Percentiles rank a stretch among this genome's conserved stretches.
These are phyloP conservation scores for Dendrocalamus latiflorus DNA, from an alignment of 202 grass and related monocot genomes.

Conservation along the genomic window DNA sequence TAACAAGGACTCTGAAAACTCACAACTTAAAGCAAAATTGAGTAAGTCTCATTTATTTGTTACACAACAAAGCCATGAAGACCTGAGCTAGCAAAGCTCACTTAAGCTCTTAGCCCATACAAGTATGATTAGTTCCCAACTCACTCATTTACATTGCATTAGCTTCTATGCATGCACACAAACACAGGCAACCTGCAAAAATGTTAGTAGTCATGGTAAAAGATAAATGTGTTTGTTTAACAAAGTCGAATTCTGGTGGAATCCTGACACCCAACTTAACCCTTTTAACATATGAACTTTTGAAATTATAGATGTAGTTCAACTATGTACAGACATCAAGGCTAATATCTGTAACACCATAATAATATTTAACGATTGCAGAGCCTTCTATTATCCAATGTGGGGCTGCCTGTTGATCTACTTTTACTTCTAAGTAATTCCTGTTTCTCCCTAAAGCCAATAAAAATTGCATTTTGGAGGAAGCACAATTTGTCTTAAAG, in stretches of 20 bases:
- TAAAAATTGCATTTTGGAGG: no score
- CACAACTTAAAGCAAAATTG: slow-evolving; percentile 6
- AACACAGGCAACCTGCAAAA: slow-evolving; percentile 24
- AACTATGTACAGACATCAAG: neutral
- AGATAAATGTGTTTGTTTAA: neutral
- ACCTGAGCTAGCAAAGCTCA: neutral
- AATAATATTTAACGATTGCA: neutral
- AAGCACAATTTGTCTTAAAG: neutral
- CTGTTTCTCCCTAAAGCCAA: no score
- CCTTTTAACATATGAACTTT: neutral
- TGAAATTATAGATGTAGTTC: neutral
- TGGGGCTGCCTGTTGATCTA: no score
- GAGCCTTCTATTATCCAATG: neutral
- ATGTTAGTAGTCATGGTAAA: slow-evolving; percentile 14
- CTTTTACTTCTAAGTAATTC: no score
- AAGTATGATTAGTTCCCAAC: slow-evolving; percentile 11
- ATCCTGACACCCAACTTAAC: neutral
- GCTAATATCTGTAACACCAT: neutral
- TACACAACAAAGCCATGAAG: neutral
- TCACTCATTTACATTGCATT: slow-evolving; percentile 11
- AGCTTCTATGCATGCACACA: neutral
- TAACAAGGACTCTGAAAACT: slow-evolving; percentile 1
- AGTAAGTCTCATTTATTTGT: neutral
- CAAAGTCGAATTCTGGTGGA: neutral
- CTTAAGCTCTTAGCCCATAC: neutral